Conservation (phyloP, 2,329 filamentous ascomycete genomes). For the Hymenoscyphus linearis region DNA sequence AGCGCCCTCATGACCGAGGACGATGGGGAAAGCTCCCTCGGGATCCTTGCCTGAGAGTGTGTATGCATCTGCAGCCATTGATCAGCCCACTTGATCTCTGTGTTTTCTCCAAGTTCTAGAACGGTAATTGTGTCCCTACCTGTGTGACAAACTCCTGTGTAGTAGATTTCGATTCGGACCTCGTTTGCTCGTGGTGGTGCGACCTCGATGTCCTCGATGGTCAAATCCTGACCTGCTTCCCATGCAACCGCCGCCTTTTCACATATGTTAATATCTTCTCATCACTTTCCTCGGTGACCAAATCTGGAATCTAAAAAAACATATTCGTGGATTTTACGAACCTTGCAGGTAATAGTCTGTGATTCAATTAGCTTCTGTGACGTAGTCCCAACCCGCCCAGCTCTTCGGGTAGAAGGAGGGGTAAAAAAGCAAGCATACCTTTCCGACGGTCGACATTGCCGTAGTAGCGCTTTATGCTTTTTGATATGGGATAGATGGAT, state of each 20-base stretch:
- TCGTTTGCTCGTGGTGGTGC: constrained; percentile 83
- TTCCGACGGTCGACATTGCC: constrained; percentile 8
- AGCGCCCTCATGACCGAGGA: constrained; percentile 86
- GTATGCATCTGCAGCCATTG: constrained; percentile 66
- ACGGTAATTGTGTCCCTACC: constrained; percentile 47
- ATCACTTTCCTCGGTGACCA: background rate
- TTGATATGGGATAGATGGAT: background rate
- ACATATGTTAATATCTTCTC: constrained; percentile 9
- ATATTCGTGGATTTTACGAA: constrained; percentile 16
- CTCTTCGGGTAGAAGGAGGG: background rate
- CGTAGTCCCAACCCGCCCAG: background rate
- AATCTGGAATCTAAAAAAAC: background rate
- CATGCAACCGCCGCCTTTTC: constrained; percentile 84
- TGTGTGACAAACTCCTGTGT: constrained; percentile 98
- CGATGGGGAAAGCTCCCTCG: constrained; percentile 86
- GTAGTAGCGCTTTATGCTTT: background rate
- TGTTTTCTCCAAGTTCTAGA: constrained; percentile 5
- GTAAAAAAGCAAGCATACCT: constrained; percentile 3
- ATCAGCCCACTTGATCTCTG: constrained; percentile 11
- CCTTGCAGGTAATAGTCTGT: constrained; percentile 33
- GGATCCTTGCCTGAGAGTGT: constrained; percentile 94
- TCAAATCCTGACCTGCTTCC: constrained; percentile 88
- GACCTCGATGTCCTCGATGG: constrained; percentile 89
- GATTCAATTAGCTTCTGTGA: background rate
- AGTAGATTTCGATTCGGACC: constrained; percentile 94